Percentiles rank a stretch among this genome's conserved stretches.
Evolutionary conservation across 805 yeast genomes (phyloP).

Genomic region (Saturnispora ahearnii): DNA sequence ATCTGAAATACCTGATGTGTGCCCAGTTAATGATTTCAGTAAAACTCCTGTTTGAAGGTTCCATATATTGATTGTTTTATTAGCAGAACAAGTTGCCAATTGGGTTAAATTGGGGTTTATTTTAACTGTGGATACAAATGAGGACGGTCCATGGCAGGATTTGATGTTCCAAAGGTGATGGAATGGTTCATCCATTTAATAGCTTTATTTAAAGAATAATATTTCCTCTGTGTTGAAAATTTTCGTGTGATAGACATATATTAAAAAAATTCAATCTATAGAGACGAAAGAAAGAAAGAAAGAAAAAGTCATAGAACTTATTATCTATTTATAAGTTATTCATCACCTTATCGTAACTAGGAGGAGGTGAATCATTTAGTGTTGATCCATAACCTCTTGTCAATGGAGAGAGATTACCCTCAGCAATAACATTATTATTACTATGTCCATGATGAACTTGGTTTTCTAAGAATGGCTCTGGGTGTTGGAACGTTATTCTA

Average conservation of each 20-base stretch:
- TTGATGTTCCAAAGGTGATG: background rate
- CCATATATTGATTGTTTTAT: conserved; percentile 53
- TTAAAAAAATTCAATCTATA: background rate
- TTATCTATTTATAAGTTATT: conserved; percentile 14
- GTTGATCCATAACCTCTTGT: conserved; percentile 3
- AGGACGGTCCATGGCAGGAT: background rate
- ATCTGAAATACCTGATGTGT: conserved; percentile 64
- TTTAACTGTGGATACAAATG: conserved; percentile 37
- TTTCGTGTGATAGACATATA: background rate
- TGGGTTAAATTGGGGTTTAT: conserved; percentile 52
- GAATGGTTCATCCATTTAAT: background rate
- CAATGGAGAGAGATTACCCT: conserved; percentile 21
- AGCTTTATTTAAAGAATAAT: background rate
- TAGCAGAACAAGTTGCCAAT: conserved; percentile 53
- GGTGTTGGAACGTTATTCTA: conserved; percentile 21
- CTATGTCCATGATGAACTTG: background rate
- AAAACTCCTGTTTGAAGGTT: conserved; percentile 30
- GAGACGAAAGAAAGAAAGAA: background rate
- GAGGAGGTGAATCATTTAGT: conserved; percentile 24
- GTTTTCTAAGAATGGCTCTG: conserved; percentile 25
- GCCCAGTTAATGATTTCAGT: conserved; percentile 40
- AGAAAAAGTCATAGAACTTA: background rate
- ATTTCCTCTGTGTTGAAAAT: background rate
- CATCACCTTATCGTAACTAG: conserved; percentile 31
- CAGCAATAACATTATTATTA: conserved; percentile 7